Evolutionary conservation across 2,329 filamentous ascomycete species (phyloP).

Genomic region (Aureobasidium zeae): DNA sequence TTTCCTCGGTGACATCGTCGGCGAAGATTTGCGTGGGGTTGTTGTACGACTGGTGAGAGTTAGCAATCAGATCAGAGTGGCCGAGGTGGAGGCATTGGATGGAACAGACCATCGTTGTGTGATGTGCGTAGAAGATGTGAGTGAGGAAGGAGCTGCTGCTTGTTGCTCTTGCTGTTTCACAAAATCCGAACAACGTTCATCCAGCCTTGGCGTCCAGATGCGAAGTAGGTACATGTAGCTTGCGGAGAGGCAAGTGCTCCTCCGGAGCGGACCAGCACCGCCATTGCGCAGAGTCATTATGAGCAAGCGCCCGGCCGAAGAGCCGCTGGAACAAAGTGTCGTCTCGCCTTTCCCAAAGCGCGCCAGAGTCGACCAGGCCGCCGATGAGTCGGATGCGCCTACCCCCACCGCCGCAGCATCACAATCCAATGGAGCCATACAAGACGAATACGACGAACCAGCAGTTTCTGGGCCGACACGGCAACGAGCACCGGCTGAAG

Average conservation of each 20-base stretch:
- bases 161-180: conserved; percentile 1
- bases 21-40: conserved; percentile 97
- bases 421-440: conserved; percentile 20
- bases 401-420: conserved; percentile 20
- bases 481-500: conserved; percentile 70
- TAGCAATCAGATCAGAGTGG: background rate
- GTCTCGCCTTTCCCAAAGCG: conserved; percentile 42
- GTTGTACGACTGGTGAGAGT: conserved; percentile 29
- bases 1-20: conserved; percentile 93
- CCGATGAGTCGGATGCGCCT: conserved; percentile 25
- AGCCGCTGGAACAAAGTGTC: conserved; percentile 34
- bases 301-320: conserved; percentile 40
- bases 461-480: conserved; percentile 45
- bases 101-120: conserved; percentile 17
- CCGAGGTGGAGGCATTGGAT: background rate
- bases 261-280: conserved; percentile 3
- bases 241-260: conserved; percentile 9
- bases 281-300: conserved; percentile 27
- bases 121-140: conserved; percentile 6
- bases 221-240: background rate
- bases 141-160: background rate
- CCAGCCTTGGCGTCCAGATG: conserved; percentile 1
- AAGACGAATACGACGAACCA: conserved; percentile 24
- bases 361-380: conserved; percentile 36
- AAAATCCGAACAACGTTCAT: conserved; percentile 2